Percentiles rank a stretch among this genome's conserved stretches.
These are phyloP conservation scores for Brassica napus DNA, from an alignment of 345 rosid species.

Conservation along the genomic window Da-Ae NC_063450.1:40455501-40456000, in stretches of 20 bases:
- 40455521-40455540: neutral
- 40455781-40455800: neutral
- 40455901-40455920: neutral
- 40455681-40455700: conserved; percentile 12
- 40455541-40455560: neutral
- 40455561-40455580: neutral
- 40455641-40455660: conserved; percentile 28
- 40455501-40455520: neutral
- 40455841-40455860: neutral
- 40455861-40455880: neutral
- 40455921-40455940: neutral
- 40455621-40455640: conserved; percentile 19
- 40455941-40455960: neutral
- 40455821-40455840: neutral
- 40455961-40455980: neutral
- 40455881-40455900: neutral
- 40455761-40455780: conserved; percentile 11
- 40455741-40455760: conserved; percentile 23
- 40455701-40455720: conserved; percentile 25
- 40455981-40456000: neutral
- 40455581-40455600: neutral
- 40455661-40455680: conserved; percentile 17
- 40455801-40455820: neutral
- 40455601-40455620: conserved; percentile 3
- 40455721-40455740: conserved; percentile 13